These are phyloP conservation scores for Zymoseptoria pseudotritici DNA, from an alignment of 2,329 filamentous ascomycete species.

Conservation along the genomic window DNA sequence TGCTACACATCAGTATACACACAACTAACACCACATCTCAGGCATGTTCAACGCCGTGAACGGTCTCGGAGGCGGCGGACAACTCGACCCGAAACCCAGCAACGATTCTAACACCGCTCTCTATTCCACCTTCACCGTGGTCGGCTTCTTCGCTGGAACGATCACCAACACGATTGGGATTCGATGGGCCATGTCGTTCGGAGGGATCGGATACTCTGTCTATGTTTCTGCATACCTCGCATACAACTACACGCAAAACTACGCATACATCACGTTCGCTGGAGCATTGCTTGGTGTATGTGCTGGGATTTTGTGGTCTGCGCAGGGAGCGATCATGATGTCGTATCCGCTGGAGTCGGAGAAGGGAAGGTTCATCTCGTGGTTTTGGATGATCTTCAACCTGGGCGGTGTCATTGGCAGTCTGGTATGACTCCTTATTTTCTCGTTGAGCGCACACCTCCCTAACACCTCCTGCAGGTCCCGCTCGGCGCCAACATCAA, in stretches of 20 bases:
- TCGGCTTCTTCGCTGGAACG: constrained; percentile 60
- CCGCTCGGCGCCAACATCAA: constrained; percentile 67
- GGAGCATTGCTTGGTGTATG: constrained; percentile 70
- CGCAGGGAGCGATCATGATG: constrained; percentile 83
- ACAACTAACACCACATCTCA: constrained; percentile 5
- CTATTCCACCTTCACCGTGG: constrained; percentile 63
- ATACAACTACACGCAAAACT: constrained; percentile 61
- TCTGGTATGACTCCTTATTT: constrained; percentile 40
- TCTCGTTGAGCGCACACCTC: neutral
- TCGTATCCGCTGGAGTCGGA: constrained; percentile 72
- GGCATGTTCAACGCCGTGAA: constrained; percentile 48
- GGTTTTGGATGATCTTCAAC: constrained; percentile 96
- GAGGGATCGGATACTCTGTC: constrained; percentile 69
- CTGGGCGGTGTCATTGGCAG: constrained; percentile 81
- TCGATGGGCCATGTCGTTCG: constrained; percentile 59
- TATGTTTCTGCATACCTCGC: constrained; percentile 64
- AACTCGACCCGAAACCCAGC: constrained; percentile 41
- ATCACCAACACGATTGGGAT: constrained; percentile 71
- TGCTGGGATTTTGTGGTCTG: constrained; percentile 73
- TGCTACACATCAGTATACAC: neutral
- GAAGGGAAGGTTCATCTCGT: constrained; percentile 83
- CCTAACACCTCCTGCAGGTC: constrained; percentile 40
- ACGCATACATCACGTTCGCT: constrained; percentile 67
- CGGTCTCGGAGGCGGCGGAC: constrained; percentile 45
- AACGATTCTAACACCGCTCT: constrained; percentile 64